Evolutionary conservation across 768 basidiomycete genomes (phyloP), one percentile per base, ranked within the genome.

Genomic region (Psilocybe sp.): DNA sequence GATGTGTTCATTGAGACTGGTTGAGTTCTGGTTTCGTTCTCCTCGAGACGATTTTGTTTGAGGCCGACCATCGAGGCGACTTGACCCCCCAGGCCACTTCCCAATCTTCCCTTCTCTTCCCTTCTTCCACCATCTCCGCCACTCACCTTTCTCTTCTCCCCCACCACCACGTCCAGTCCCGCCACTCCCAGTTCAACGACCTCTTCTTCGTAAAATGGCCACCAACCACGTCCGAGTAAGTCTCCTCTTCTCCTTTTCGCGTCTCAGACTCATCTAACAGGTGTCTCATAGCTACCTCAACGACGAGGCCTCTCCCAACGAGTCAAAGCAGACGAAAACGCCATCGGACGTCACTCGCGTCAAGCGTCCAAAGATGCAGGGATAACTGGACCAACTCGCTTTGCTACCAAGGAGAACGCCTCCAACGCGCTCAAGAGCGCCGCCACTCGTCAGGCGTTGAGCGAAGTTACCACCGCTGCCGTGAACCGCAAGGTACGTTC

Each of bases 391-490:
- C 69, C 80, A 39, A 71, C 78, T 49, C 81, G 85, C 46, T 70
- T 79, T 56, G 59, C 76, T 41, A 66, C 74, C 31, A 78, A 78
- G 63, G 75, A 78, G 50, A 71, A 70, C 53, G 23, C 23, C 7
- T 3, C 23, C 23, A 3, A 28, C 23, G 66, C 60, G 33, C 67
- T 74, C 57, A 92, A 91, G 75, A 72, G 71, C 32, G 48, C 63
- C n/a, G 76, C 72, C 38, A 81, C 84, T 64, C 80, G 92, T 56
- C 77, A 85, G 31, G 90, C 84, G 36, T 77, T 95, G 44, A 81
- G 84, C 51, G 92, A 93, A 69, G 91, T 94, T 55, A 87, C 87
- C 40, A 84, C 80, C 44, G 80, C 80, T 53, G 84, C 85, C 49
- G 80, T 89, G 45, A 90, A 89, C 67, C 81, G 83, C 64, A 90